phyloP scores from a whole-genome alignment of 805 yeast genomes.

The Pichia californica region DNA sequence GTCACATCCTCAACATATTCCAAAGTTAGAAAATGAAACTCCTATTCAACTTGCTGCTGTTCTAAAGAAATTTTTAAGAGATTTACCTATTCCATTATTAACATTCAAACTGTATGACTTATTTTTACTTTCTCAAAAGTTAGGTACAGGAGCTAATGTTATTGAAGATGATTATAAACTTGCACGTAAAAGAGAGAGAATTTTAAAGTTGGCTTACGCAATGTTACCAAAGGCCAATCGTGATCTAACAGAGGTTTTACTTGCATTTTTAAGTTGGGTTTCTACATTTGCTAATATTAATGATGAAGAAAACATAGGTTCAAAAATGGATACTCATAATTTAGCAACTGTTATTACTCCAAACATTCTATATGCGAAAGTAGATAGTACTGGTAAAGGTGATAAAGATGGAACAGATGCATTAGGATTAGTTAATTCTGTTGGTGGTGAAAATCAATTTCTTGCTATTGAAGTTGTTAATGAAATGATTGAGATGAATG shows the following conservation, averaged over 20 bases:
- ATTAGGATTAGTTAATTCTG: conserved; percentile 5
- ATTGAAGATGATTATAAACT: conserved; percentile 8
- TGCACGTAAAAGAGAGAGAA: conserved; percentile 38
- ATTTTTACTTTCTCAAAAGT: conserved; percentile 68
- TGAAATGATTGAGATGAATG: conserved; percentile 73
- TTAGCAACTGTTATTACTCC: conserved; percentile 95
- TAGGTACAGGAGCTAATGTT: conserved; percentile 26
- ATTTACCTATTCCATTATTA: conserved; percentile 85
- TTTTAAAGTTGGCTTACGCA: conserved; percentile 61
- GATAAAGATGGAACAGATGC: conserved; percentile 4
- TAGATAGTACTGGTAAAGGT: background rate
- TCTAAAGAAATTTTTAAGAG: conserved; percentile 85
- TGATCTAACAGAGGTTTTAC: conserved; percentile 77
- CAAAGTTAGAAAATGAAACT: conserved; percentile 57
- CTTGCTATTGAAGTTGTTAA: conserved; percentile 88
- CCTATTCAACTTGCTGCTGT: conserved; percentile 92
- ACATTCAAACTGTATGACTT: conserved; percentile 68
- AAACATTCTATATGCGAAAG: conserved; percentile 60
- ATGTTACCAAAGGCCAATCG: conserved; percentile 77
- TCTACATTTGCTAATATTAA: conserved; percentile 91
- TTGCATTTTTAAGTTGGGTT: conserved; percentile 88
- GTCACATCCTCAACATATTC: conserved; percentile 56
- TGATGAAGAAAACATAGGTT: conserved; percentile 83
- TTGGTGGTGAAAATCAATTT: conserved; percentile 65
- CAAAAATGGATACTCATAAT: conserved; percentile 95